These are phyloP conservation scores for Bacidia gigantensis DNA, from an alignment of 495 filamentous ascomycete genomes.

Conservation along the genomic window DNA sequence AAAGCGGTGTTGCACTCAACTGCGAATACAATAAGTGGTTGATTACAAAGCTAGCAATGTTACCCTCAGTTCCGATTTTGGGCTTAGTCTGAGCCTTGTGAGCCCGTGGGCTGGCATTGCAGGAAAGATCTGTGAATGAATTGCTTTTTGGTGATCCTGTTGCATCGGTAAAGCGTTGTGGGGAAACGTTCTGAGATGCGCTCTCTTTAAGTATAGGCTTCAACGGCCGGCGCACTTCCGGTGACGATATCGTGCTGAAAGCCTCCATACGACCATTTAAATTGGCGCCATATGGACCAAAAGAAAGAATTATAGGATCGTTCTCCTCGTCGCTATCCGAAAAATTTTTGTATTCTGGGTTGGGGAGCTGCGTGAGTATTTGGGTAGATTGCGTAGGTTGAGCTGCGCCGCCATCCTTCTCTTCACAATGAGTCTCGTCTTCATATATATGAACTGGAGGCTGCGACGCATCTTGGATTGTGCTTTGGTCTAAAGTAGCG, in stretches of 20 bases:
- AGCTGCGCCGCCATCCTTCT: slow-evolving; percentile 1
- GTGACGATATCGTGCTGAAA: slow-evolving; percentile 46
- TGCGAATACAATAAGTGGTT: slow-evolving; percentile 97
- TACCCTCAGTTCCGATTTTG: not conserved
- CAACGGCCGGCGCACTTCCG: slow-evolving; percentile 29
- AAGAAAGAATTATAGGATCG: slow-evolving; percentile 78
- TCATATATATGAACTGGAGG: slow-evolving; percentile 50
- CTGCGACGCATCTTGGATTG: slow-evolving; percentile 20
- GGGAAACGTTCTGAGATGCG: slow-evolving; percentile 20
- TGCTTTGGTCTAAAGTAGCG: not conserved
- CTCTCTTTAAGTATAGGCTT: slow-evolving; percentile 27
- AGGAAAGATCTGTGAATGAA: not conserved
- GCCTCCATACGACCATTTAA: slow-evolving; percentile 65
- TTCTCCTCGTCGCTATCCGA: slow-evolving; percentile 85
- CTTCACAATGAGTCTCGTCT: slow-evolving; percentile 32
- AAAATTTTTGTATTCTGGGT: slow-evolving; percentile 50
- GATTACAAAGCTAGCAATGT: slow-evolving; percentile 59
- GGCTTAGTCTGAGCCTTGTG: not conserved
- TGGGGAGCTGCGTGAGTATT: slow-evolving; percentile 23
- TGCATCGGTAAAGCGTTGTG: slow-evolving; percentile 21
- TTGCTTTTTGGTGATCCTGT: slow-evolving; percentile 15
- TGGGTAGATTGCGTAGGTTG: slow-evolving; percentile 23
- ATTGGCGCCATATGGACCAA: slow-evolving; percentile 76
- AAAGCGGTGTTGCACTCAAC: slow-evolving; percentile 81
- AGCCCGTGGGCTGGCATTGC: not conserved